phyloP scores from a whole-genome alignment of 768 basidiomycete genomes.

The Cystobasidium tubakii region DNA sequence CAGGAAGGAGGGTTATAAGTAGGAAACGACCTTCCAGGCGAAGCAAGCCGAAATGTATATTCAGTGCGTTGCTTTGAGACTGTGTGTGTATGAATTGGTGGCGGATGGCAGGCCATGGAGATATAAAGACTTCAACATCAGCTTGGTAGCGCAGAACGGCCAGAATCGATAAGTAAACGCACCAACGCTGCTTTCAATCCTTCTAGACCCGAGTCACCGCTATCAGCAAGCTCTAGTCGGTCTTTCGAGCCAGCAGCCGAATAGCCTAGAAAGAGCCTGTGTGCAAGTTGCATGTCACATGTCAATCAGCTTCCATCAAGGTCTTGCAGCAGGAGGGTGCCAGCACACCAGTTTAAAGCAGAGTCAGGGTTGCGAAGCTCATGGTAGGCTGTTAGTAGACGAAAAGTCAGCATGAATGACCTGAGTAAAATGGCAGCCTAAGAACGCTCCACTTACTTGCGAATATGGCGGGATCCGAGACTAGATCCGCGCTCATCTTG shows the following conservation, averaged over 20 bases:
- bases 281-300: background rate
- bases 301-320: background rate
- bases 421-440: background rate
- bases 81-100: conserved; percentile 5
- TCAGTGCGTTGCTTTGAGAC: conserved; percentile 7
- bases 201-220: conserved; percentile 10
- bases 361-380: conserved; percentile 17
- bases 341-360: conserved; percentile 21
- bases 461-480: conserved; percentile 12
- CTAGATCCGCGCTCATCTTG: conserved; percentile 30
- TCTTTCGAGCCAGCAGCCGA: conserved; percentile 25
- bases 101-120: conserved; percentile 4
- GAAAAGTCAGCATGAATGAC: background rate
- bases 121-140: background rate
- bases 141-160: background rate
- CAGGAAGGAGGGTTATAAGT: conserved; percentile 21
- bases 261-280: conserved; percentile 27
- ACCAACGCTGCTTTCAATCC: conserved; percentile 9
- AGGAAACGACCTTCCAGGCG: conserved; percentile 30
- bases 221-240: conserved; percentile 13
- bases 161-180: background rate
- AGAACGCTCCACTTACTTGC: conserved; percentile 3
- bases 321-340: background rate
- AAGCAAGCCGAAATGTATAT: conserved; percentile 30
- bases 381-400: conserved; percentile 4